Conservation (phyloP, 1,139 yeast genomes). For the Geotrichum phurueaensis region DNA sequence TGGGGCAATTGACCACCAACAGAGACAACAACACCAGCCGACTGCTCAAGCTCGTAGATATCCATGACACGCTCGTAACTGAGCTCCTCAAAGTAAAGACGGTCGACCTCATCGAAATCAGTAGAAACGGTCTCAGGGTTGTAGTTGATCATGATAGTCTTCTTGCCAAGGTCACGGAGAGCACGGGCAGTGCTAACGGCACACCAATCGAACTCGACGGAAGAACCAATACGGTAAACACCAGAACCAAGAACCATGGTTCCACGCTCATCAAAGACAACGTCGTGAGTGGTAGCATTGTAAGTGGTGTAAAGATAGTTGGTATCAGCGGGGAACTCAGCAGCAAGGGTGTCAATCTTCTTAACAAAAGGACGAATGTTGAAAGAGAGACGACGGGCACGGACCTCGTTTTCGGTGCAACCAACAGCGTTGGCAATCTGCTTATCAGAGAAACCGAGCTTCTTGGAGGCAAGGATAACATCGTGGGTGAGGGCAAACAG, state of each 20-base stretch:
- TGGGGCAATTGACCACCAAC: slow-evolving; percentile 99
- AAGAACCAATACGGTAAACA: slow-evolving; percentile 90
- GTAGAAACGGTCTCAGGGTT: slow-evolving; percentile 98
- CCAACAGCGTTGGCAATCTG: slow-evolving; percentile 88
- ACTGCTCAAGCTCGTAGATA: slow-evolving; percentile 87
- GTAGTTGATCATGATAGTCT: slow-evolving; percentile 95
- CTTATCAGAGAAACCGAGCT: slow-evolving; percentile 94
- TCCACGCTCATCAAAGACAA: slow-evolving; percentile 77
- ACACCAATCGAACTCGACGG: slow-evolving; percentile 95
- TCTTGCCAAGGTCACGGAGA: slow-evolving; percentile 75
- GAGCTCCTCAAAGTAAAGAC: slow-evolving; percentile 93
- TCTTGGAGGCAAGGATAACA: slow-evolving; percentile 75
- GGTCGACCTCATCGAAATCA: slow-evolving; percentile 96
- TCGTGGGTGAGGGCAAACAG: slow-evolving; percentile 58
- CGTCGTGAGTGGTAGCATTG: slow-evolving; percentile 87
- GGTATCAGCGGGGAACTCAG: slow-evolving; percentile 96
- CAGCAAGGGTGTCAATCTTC: slow-evolving; percentile 98
- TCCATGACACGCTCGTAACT: slow-evolving; percentile 92
- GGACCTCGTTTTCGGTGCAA: slow-evolving; percentile 88
- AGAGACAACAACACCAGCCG: slow-evolving; percentile 89
- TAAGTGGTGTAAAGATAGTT: slow-evolving; percentile 93
- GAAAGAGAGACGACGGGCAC: slow-evolving; percentile 82
- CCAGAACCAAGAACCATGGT: slow-evolving; percentile 90
- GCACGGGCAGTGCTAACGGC: slow-evolving; percentile 95
- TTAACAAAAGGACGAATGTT: slow-evolving; percentile 91